phyloP scores from a whole-genome alignment of 2,329 filamentous ascomycete genomes.

The Cladosporium sp. region DNA sequence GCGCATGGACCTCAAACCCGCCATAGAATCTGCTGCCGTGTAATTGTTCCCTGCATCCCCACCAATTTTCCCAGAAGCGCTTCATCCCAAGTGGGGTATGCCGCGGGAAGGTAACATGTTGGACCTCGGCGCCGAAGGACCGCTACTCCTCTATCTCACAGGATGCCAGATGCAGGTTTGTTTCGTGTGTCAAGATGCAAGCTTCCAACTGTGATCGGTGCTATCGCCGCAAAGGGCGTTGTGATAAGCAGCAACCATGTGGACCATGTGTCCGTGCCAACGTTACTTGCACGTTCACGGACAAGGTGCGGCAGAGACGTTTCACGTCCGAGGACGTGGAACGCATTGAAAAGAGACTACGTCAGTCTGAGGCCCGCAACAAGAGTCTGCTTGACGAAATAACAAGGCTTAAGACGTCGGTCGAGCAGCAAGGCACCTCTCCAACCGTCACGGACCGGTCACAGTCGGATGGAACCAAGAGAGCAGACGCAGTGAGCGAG shows the following conservation, averaged over 20 bases:
- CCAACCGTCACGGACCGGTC: slow-evolving; percentile 1
- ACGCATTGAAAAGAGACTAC: slow-evolving; percentile 31
- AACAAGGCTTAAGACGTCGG: slow-evolving; percentile 6
- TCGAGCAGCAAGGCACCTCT: slow-evolving; percentile 2
- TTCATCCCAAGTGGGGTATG: too few relatives aligned
- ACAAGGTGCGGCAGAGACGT: slow-evolving; percentile 25
- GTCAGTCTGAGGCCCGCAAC: slow-evolving; percentile 31
- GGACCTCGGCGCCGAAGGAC: too few relatives aligned
- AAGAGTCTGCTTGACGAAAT: slow-evolving; percentile 17
- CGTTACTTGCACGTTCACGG: slow-evolving; percentile 32
- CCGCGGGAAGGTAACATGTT: too few relatives aligned
- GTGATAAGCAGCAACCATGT: slow-evolving; percentile 37
- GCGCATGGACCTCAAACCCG: too few relatives aligned
- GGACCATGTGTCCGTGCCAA: slow-evolving; percentile 32
- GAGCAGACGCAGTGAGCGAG: slow-evolving; percentile 21
- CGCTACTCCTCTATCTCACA: too few relatives aligned
- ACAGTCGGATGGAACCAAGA: slow-evolving; percentile 31
- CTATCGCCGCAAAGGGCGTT: slow-evolving; percentile 37
- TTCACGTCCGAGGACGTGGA: slow-evolving; percentile 30
- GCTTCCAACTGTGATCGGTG: slow-evolving; percentile 33
- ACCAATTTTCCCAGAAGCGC: too few relatives aligned
- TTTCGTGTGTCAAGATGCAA: slow-evolving; percentile 4
- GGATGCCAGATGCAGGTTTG: too few relatives aligned
- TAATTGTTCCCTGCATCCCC: too few relatives aligned
- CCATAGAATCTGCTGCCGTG: too few relatives aligned